Evolutionary conservation across 1,284 basidiomycete genomes (phyloP), one percentile per base, ranked within the genome.

Genomic region (Coniferiporia sulphurascens): DNA sequence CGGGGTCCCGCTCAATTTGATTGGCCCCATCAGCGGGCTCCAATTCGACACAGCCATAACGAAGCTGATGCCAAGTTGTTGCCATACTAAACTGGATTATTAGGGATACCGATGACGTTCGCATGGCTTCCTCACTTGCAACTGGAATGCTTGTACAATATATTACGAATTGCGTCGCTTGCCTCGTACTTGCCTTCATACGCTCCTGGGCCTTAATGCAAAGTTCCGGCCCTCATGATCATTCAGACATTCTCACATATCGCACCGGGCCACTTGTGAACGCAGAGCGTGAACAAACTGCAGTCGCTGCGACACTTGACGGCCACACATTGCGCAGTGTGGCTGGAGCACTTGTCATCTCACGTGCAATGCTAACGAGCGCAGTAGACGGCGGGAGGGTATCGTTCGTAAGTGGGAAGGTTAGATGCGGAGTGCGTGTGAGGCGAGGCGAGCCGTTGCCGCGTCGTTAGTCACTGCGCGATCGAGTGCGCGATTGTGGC

Each of bases 21-120:
- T n/a, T n/a, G n/a, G n/a, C n/a, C n/a, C n/a, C n/a, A n/a, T n/a
- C n/a, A n/a, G n/a, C n/a, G n/a, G n/a, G n/a, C n/a, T n/a, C n/a
- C n/a, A n/a, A n/a, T n/a, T n/a, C n/a, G n/a, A n/a, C n/a, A n/a
- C n/a, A n/a, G n/a, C n/a, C n/a, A n/a, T n/a, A n/a, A n/a, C n/a
- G n/a, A n/a, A n/a, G n/a, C n/a, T n/a, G n/a, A n/a, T n/a, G n/a
- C n/a, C n/a, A n/a, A n/a, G n/a, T n/a, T n/a, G n/a, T n/a, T n/a
- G n/a, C n/a, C n/a, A n/a, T 58, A 36, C 6, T n/a, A 13, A 56
- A n/a, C 10, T 36, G 45, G 12, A 17, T 27, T 46, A 6, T 15
- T 68, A 97, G 95, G 65, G 95, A 98, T 73, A 96, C 93, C 2
- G 95, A 99, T 71, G 93, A 98, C 60, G 88, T 98, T 17, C 86